Evolutionary conservation across 2,329 filamentous ascomycete species (phyloP), one percentile per base, ranked within the genome.

Genomic region (Beauveria brongniartii): DNA sequence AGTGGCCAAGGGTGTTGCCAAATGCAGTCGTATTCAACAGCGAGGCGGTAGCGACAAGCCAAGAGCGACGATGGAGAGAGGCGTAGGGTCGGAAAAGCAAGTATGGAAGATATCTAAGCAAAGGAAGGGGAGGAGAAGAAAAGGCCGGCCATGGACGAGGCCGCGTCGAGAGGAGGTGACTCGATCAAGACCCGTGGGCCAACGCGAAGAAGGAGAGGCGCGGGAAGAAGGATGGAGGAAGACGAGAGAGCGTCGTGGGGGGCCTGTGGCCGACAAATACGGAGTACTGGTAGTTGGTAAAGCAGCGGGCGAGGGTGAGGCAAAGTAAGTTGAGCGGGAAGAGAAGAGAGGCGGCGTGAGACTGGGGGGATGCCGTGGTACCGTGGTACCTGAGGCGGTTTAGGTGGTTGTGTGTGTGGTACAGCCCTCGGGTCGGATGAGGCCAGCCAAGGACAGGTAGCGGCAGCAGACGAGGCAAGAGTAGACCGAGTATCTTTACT

Each of bases 261-360:
- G 30, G 46, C 22, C 52, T 50, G 34, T 44, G 30, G 59, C 16
- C 54, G 51, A 48, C 51, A 55, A 55, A 22, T 22, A 22, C 22
- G 22, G 22, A 22, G 24, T 24, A 30, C 8, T 30, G 8, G 59
- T 54, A 20, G 20, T 46, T 43, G 41, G 57, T 5, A 28, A 47
- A 12, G 37, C 28, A 5, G 47, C 44, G 30, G 44, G 40, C 12
- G 57, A 46, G 56, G 40, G n/a, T 10, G 48, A 55, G 28, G 12
- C n/a, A 14, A 41, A 12, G 22, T 10, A 26, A 61, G 55, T 34
- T 26, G 60, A 53, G 47, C 16, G 44, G 53, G 46, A 46, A 41
- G 20, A 52, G 56, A 52, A n/a, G 47, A 52, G 56, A 59, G 56
- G 47, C 56, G 22, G 47, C 34, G 56, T 34, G 56, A 59, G 56